Conservation (phyloP, 768 basidiomycete species). For the Naganishia vaughanmartiniae region DNA sequence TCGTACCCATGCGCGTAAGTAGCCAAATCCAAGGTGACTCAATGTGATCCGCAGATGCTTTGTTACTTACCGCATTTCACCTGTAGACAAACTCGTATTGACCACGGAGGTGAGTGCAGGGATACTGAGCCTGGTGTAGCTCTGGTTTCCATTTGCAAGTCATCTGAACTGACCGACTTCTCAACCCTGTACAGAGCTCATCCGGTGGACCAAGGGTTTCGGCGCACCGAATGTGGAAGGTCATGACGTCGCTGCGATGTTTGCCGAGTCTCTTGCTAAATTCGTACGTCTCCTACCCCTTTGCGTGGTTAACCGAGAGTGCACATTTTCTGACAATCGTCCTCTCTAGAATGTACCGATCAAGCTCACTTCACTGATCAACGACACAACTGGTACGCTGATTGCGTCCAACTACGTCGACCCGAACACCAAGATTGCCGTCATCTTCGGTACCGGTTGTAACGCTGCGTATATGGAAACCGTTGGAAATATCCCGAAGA, state of each 20-base stretch:
- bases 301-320: not conserved
- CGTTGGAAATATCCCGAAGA: slow-evolving; percentile 78
- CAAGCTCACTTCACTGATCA: slow-evolving; percentile 80
- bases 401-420: slow-evolving; percentile 96
- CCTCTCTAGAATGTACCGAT: slow-evolving; percentile 71
- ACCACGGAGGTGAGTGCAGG: slow-evolving; percentile 64
- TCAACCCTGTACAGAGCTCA: slow-evolving; percentile 58
- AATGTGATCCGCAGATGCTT: slow-evolving; percentile 13
- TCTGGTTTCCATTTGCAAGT: not conserved
- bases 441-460: slow-evolving; percentile 97
- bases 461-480: slow-evolving; percentile 98
- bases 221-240: slow-evolving; percentile 89
- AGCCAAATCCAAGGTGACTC: not conserved
- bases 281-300: slow-evolving; percentile 58
- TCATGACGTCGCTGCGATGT: slow-evolving; percentile 88
- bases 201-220: slow-evolving; percentile 99
- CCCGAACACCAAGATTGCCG: slow-evolving; percentile 82
- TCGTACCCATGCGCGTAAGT: slow-evolving; percentile 91
- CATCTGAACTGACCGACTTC: not conserved
- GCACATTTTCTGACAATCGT: not conserved
- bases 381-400: slow-evolving; percentile 96
- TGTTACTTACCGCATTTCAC: not conserved
- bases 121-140: not conserved
- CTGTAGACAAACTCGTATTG: slow-evolving; percentile 81
- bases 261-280: slow-evolving; percentile 74